These are phyloP conservation scores for Ogataea haglerorum DNA, from an alignment of 805 yeast species.

Conservation along the genomic window DNA sequence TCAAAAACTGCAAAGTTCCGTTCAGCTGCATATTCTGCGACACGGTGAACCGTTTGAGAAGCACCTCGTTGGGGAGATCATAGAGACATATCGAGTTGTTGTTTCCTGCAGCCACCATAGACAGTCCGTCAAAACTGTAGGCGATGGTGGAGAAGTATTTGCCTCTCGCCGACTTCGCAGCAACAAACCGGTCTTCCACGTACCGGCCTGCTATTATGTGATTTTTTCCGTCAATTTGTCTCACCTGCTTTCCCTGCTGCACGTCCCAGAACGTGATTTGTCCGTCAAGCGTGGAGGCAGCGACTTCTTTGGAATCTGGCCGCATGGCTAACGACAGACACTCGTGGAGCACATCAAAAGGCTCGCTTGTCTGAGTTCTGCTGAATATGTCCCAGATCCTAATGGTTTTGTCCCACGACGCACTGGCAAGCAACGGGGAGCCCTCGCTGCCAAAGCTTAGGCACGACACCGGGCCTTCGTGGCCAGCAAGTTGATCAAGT, in stretches of 20 bases:
- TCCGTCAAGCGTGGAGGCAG: slow-evolving; percentile 87
- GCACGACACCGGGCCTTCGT: slow-evolving; percentile 91
- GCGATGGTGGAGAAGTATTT: slow-evolving; percentile 77
- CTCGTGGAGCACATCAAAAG: slow-evolving; percentile 80
- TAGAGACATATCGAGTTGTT: slow-evolving; percentile 88
- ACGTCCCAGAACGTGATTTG: slow-evolving; percentile 81
- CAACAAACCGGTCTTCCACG: slow-evolving; percentile 73
- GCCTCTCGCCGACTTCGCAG: slow-evolving; percentile 78
- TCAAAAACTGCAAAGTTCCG: slow-evolving; percentile 78
- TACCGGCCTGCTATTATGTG: slow-evolving; percentile 89
- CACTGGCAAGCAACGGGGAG: slow-evolving; percentile 69
- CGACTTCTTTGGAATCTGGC: slow-evolving; percentile 90
- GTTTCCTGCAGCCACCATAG: slow-evolving; percentile 90
- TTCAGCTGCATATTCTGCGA: slow-evolving; percentile 87
- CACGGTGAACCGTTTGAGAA: slow-evolving; percentile 76
- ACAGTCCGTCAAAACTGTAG: slow-evolving; percentile 86
- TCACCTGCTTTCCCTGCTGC: slow-evolving; percentile 74
- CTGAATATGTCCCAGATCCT: slow-evolving; percentile 92
- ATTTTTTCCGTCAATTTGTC: slow-evolving; percentile 77
- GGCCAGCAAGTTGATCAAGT: slow-evolving; percentile 85
- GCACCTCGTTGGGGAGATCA: slow-evolving; percentile 84
- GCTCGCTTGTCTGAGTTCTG: slow-evolving; percentile 84
- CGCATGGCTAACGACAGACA: slow-evolving; percentile 79
- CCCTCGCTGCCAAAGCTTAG: slow-evolving; percentile 81
- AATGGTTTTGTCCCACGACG: slow-evolving; percentile 95